Evolutionary conservation across 176 grass and related monocot genomes (phyloP).

Genomic region (Bolboschoenus planiculmis): DNA sequence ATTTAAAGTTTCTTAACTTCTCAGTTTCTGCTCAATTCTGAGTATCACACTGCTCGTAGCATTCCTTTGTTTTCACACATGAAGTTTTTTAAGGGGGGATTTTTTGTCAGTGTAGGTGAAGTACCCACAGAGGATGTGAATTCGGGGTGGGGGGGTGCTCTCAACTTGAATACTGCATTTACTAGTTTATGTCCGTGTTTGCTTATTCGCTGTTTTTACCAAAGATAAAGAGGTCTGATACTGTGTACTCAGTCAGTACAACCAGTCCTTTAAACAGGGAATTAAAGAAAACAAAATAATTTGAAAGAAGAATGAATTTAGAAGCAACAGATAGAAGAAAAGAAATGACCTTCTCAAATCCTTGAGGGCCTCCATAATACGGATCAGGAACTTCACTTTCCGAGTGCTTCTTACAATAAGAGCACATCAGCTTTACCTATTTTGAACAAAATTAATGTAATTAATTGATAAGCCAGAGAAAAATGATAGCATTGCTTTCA

Average conservation of each 20-base stretch:
- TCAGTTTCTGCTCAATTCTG: not conserved
- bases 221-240: not conserved
- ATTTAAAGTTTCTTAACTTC: not conserved
- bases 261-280: not conserved
- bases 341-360: slow-evolving; percentile 74
- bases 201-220: not conserved
- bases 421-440: slow-evolving; percentile 94
- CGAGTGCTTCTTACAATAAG: slow-evolving; percentile 72
- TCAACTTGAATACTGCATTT: not conserved
- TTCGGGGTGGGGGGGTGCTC: not conserved
- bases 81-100: too few relatives aligned
- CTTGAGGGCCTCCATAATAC: slow-evolving; percentile 84
- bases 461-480: not conserved
- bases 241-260: not conserved
- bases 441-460: not conserved
- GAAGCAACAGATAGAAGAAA: not conserved
- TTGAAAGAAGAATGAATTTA: not conserved
- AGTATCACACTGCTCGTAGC: not conserved
- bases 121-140: too few relatives aligned
- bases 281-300: not conserved
- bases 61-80: not conserved
- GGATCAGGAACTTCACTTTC: slow-evolving; percentile 97
- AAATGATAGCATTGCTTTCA: not conserved
- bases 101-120: too few relatives aligned
- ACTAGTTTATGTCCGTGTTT: not conserved